These are phyloP conservation scores for Xylaria palmicola DNA, from an alignment of 495 filamentous ascomycete genomes.

Conservation along the genomic window DNA sequence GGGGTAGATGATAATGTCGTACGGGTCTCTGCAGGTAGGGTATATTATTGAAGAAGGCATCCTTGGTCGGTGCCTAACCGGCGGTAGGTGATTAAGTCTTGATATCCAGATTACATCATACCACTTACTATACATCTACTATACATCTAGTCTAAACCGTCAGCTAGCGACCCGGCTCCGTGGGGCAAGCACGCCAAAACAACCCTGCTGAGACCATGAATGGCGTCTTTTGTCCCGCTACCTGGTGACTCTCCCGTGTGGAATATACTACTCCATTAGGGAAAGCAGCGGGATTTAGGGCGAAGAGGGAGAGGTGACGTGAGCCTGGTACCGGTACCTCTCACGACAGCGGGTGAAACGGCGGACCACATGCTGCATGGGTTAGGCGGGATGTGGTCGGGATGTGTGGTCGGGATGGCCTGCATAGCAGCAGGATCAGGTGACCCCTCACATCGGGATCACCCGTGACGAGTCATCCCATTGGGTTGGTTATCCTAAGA, in stretches of 20 bases:
- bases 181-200: not conserved
- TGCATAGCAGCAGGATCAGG: conserved; percentile 7
- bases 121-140: too few relatives aligned
- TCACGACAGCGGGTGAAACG: not conserved
- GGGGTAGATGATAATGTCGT: too few relatives aligned
- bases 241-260: not conserved
- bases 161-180: not conserved
- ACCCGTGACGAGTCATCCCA: not conserved
- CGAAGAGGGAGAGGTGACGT: not conserved
- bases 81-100: too few relatives aligned
- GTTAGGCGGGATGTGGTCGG: conserved; percentile 3
- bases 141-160: too few relatives aligned
- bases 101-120: too few relatives aligned
- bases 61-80: too few relatives aligned
- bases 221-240: not conserved
- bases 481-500: not conserved
- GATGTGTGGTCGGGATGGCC: too few relatives aligned
- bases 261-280: conserved; percentile 1
- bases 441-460: not conserved
- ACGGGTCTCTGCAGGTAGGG: too few relatives aligned
- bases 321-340: conserved; percentile 10
- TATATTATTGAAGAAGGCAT: too few relatives aligned
- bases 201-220: not conserved
- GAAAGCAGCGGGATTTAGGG: not conserved
- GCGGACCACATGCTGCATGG: conserved; percentile 6